Conservation (phyloP, 441 rosid genomes). For the Euphorbia neoarborescens region DNA sequence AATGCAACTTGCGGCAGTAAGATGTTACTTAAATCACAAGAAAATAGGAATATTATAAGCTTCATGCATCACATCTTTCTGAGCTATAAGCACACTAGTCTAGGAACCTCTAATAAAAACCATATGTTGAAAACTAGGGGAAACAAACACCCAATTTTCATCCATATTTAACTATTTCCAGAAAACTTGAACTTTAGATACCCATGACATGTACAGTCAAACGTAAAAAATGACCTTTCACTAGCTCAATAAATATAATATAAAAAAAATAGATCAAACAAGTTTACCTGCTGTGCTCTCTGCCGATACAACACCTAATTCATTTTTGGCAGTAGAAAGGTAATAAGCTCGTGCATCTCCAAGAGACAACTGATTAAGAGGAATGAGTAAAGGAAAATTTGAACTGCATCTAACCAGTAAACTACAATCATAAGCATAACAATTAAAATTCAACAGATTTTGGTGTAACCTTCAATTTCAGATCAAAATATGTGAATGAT, state of each 20-base stretch:
- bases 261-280: neutral
- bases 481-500: neutral
- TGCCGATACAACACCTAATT: constrained; percentile 82
- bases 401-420: neutral
- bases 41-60: neutral
- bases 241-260: neutral
- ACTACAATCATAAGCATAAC: neutral
- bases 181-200: neutral
- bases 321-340: constrained; percentile 85
- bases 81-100: neutral
- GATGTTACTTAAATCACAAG: neutral
- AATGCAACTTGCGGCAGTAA: neutral
- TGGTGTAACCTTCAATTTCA: neutral
- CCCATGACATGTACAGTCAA: neutral
- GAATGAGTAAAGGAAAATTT: constrained; percentile 29
- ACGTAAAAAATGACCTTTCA: neutral
- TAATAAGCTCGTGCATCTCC: constrained; percentile 93
- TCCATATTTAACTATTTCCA: neutral
- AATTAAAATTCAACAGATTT: neutral
- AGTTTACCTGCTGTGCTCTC: constrained; percentile 68
- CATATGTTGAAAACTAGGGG: neutral
- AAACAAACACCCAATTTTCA: neutral
- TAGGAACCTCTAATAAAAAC: neutral
- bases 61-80: neutral
- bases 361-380: constrained; percentile 54